Base-by-base conservation (phyloP, 208 protist genomes). In the Wallacemonas sp. region DNA sequence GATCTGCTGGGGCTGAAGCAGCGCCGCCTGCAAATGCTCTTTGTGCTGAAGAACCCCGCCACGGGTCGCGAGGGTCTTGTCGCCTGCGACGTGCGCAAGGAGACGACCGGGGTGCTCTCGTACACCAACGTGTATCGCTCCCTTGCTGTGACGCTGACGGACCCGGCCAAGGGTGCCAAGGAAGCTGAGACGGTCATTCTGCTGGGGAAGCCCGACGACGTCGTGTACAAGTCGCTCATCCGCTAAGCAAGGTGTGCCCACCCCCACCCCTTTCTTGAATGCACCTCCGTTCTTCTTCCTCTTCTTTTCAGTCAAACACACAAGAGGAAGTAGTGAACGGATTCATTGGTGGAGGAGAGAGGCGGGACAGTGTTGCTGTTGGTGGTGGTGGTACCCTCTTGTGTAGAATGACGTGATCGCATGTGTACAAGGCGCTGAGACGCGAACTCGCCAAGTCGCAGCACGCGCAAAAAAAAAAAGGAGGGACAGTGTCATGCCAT, bases 1-100 rank as follows among this genome's bases (percentile, higher is more conserved):
- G 90, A 96, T 64, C 75, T 94, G 12, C 74, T 96, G 1, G 90
- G 86, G 2, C 70, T 92, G 24, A 93, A 92, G 71, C 85, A 75
- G 33, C 83, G 85, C 27, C 80, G 78, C 19, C 67, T 96, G 61
- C 90, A 93, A 70, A 96, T 96, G 90, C 72, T 96, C 46, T 91
- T 96, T 74, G 81, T 86, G 1, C 81, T 96, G 17, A 85, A 90
- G 57, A 88, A 88, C 54, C 78, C 80, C 12, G 58, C 70, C 16
- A 88, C 70, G 43, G 78, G 81, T 33, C 69, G 76, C 34, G 87
- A 96, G 63, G 90, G 87, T 3, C 66, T 96, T 39, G 87, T 96
- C 24, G 79, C 85, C 23, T 93, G 87, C 29, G 90, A 94, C 48
- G 87, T 96, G 46, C 78, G 80, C 6, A 85, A 85, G 32, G 85